A percentile compares a stretch with the other conserved stretches of the same genome.
phyloP scores from a whole-genome alignment of 257 asterid species.

The Lantana camara region DNA sequence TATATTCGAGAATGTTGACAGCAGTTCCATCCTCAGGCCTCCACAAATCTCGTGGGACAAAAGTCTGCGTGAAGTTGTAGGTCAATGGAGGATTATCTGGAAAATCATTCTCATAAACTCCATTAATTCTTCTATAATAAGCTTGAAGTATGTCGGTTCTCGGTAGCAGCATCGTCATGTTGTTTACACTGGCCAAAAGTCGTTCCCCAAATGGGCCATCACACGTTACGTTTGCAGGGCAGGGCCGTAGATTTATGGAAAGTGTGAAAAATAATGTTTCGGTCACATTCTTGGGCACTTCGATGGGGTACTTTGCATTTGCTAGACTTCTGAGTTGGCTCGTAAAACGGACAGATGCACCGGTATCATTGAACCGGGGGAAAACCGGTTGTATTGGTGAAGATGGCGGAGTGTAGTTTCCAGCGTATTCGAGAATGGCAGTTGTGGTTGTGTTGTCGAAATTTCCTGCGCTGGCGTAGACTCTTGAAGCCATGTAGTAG shows the following conservation, averaged over 20 bases:
- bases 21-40: conserved; percentile 28
- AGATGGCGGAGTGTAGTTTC: conserved; percentile 37
- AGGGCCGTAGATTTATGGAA: conserved; percentile 43
- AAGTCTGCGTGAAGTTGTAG: conserved; percentile 41
- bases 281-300: conserved; percentile 46
- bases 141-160: conserved; percentile 43
- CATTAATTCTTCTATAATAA: conserved; percentile 32
- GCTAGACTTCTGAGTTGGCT: conserved; percentile 36
- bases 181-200: conserved; percentile 54
- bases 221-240: conserved; percentile 28
- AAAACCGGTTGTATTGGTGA: conserved; percentile 35
- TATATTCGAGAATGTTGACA: conserved; percentile 38
- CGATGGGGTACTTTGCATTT: conserved; percentile 24
- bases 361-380: conserved; percentile 31
- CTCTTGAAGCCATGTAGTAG: conserved; percentile 63
- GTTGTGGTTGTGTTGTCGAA: conserved; percentile 46
- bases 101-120: conserved; percentile 35
- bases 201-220: conserved; percentile 34
- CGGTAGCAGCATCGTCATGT: conserved; percentile 40
- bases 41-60: conserved; percentile 24
- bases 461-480: conserved; percentile 22
- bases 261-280: conserved; percentile 29
- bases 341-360: conserved; percentile 33
- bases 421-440: conserved; percentile 40
- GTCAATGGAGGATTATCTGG: conserved; percentile 41